These are phyloP conservation scores for Ajuga reptans DNA, from an alignment of 305 asterid genomes.

Conservation along the genomic window DNA sequence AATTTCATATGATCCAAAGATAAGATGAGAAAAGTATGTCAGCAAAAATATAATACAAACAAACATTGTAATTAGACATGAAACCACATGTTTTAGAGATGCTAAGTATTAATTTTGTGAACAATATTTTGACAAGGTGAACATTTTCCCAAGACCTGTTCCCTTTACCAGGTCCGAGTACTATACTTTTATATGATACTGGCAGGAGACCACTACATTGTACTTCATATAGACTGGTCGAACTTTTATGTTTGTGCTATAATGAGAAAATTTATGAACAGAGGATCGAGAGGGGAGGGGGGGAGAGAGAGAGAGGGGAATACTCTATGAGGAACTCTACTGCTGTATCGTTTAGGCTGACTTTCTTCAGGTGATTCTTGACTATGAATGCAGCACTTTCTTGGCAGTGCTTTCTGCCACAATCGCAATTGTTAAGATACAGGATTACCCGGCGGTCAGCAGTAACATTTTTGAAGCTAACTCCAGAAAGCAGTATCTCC, in stretches of 20 bases:
- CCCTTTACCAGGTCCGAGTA: neutral
- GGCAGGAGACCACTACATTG: conserved; percentile 1
- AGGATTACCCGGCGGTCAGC: conserved; percentile 72
- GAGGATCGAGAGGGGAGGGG: neutral
- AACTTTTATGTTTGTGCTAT: neutral
- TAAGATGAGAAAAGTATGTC: no score
- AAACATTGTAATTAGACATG: neutral
- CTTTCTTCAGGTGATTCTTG: conserved; percentile 69
- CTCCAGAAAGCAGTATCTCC: conserved; percentile 91
- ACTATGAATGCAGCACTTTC: conserved; percentile 65
- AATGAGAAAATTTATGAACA: neutral
- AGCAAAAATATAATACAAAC: neutral
- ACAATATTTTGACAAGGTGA: neutral
- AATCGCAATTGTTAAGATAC: conserved; percentile 65
- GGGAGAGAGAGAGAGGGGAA: conserved; percentile 15
- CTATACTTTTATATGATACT: neutral
- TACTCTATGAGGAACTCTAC: conserved; percentile 85
- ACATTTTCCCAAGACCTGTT: conserved; percentile 6
- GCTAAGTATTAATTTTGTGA: neutral
- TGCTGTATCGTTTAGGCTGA: conserved; percentile 70
- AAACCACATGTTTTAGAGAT: neutral
- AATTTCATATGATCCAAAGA: no score
- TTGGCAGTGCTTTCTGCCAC: conserved; percentile 73
- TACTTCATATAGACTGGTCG: neutral
- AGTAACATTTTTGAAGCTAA: conserved; percentile 62